Evolutionary conservation across 2,329 filamentous ascomycete species (phyloP).

Genomic region (Daldinia sp.): DNA sequence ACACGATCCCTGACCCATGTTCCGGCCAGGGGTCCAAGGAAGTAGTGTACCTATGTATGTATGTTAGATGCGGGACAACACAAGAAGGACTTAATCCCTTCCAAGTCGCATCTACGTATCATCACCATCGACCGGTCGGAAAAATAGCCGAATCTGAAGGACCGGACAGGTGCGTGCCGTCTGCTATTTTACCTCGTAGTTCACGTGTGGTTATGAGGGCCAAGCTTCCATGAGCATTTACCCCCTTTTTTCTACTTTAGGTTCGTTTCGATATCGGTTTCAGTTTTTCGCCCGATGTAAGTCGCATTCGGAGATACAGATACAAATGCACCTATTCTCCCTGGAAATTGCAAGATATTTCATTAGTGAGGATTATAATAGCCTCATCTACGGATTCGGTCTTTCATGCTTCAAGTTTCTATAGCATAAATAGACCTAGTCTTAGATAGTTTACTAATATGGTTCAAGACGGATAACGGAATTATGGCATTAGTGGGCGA

Average conservation of each 20-base stretch:
- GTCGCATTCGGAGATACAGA: slow-evolving; percentile 4
- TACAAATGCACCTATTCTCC: neutral
- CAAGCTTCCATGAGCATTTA: neutral
- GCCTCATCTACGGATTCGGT: neutral
- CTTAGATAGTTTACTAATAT: neutral
- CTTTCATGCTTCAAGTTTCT: neutral
- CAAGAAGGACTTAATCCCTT: neutral
- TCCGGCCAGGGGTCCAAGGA: neutral
- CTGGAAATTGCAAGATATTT: neutral
- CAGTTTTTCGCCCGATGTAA: slow-evolving; percentile 2
- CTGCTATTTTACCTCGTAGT: too few species aligned
- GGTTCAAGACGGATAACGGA: neutral
- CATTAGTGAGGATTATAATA: slow-evolving; percentile 5
- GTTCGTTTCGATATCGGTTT: slow-evolving; percentile 1
- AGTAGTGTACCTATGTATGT: neutral
- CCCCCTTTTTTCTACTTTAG: slow-evolving; percentile 1
- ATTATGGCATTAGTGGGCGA: neutral
- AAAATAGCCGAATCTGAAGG: slow-evolving; percentile 18
- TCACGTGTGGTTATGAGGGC: neutral
- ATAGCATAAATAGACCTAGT: neutral
- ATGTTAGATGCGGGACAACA: neutral
- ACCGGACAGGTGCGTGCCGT: slow-evolving; percentile 22
- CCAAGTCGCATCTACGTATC: neutral
- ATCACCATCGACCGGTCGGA: slow-evolving; percentile 19
- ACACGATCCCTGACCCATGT: slow-evolving; percentile 12